A percentile compares a stretch with the other conserved stretches of the same genome.
Evolutionary conservation across 352 stramenopile species (phyloP).

Genomic region (Globisporangium paddicum): DNA sequence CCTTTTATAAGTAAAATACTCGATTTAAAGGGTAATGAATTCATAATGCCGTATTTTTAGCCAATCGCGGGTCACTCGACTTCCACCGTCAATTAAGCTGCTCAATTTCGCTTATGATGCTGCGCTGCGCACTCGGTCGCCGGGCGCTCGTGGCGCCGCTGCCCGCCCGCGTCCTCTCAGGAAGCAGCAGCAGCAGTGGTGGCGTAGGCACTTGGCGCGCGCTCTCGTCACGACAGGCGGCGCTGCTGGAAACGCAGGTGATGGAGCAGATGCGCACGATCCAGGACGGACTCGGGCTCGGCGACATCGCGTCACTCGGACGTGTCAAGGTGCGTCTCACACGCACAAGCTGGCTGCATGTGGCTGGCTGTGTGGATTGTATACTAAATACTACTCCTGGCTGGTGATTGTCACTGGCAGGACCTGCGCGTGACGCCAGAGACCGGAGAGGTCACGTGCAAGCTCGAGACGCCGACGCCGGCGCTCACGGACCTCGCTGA

Average conservation of each 20-base stretch:
- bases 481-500: constrained; percentile 65
- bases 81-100: neutral
- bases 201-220: constrained; percentile 12
- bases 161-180: neutral
- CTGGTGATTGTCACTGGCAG: constrained; percentile 18
- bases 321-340: constrained; percentile 67
- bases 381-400: no score
- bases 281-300: constrained; percentile 63
- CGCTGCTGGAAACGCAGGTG: constrained; percentile 72
- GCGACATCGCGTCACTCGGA: constrained; percentile 70
- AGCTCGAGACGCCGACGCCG: constrained; percentile 64
- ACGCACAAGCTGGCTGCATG: neutral
- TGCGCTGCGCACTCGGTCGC: constrained; percentile 18
- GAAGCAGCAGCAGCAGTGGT: neutral
- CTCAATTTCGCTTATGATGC: constrained; percentile 11
- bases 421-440: constrained; percentile 45
- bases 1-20: neutral
- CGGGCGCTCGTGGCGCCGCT: constrained; percentile 3
- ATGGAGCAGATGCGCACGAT: constrained; percentile 66
- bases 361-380: neutral
- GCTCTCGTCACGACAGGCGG: constrained; percentile 62
- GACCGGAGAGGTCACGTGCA: constrained; percentile 52
- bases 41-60: neutral
- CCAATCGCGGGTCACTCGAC: constrained; percentile 7
- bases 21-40: neutral